A percentile compares a stretch with the other conserved stretches of the same genome.
These are phyloP conservation scores for Lantana camara DNA, from an alignment of 257 asterid genomes.

Conservation along the genomic window DNA sequence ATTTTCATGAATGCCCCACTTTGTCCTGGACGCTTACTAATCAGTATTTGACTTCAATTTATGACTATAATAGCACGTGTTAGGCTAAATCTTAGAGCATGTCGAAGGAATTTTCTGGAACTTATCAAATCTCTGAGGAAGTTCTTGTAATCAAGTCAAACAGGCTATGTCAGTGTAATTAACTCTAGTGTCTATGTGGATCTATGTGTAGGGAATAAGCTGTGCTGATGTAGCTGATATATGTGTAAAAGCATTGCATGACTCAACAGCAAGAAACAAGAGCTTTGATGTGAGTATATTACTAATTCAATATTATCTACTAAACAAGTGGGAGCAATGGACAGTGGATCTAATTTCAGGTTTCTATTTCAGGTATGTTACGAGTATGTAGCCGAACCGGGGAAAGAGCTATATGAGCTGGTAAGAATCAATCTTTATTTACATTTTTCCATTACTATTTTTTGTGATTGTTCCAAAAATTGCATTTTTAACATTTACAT, in stretches of 20 bases:
- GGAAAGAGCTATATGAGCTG: slow-evolving; percentile 95
- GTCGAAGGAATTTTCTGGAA: no score
- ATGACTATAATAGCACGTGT: no score
- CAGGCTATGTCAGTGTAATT: no score
- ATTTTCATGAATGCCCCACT: no score
- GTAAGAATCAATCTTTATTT: slow-evolving; percentile 52
- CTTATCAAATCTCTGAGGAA: no score
- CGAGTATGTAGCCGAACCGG: slow-evolving; percentile 90
- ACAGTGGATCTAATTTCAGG: slow-evolving; percentile 17
- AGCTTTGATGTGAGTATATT: slow-evolving; percentile 84
- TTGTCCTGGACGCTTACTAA: no score
- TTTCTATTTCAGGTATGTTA: slow-evolving; percentile 70
- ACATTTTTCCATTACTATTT: background rate
- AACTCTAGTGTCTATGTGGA: background rate
- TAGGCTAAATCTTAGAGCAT: no score
- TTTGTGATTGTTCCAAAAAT: background rate
- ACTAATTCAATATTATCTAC: background rate
- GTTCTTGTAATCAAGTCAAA: no score
- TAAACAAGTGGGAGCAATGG: background rate
- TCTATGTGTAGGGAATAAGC: slow-evolving; percentile 74
- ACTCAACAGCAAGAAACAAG: slow-evolving; percentile 96
- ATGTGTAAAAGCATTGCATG: slow-evolving; percentile 96
- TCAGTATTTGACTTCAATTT: no score
- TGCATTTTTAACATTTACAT: background rate
- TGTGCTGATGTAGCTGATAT: slow-evolving; percentile 99